Percentiles rank a stretch among this genome's conserved stretches.
phyloP scores from a whole-genome alignment of 2,329 filamentous ascomycete species.

The Emergomyces orientalis region DNA sequence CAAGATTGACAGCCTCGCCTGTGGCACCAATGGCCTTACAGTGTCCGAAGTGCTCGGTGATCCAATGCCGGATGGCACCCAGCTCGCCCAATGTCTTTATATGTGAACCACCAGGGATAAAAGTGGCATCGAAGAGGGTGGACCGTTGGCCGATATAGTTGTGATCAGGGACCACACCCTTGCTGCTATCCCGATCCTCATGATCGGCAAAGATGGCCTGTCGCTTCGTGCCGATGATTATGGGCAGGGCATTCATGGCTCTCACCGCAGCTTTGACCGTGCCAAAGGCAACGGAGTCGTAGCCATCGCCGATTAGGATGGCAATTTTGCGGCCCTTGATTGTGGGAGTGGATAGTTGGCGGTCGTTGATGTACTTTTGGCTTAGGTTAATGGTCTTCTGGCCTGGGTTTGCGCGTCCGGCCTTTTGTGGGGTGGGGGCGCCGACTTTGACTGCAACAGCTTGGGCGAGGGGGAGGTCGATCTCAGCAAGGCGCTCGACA shows the following conservation, averaged over 20 bases:
- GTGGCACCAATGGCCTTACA: slow-evolving; percentile 70
- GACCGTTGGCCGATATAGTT: slow-evolving; percentile 70
- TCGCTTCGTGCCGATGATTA: slow-evolving; percentile 60
- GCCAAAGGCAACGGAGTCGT: slow-evolving; percentile 51
- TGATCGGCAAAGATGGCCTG: slow-evolving; percentile 56
- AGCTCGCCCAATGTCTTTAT: slow-evolving; percentile 56
- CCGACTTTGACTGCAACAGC: slow-evolving; percentile 62
- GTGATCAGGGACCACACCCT: slow-evolving; percentile 55
- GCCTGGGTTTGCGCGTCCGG: slow-evolving; percentile 52
- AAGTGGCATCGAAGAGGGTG: slow-evolving; percentile 67
- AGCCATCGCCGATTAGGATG: slow-evolving; percentile 29
- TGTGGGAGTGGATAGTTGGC: slow-evolving; percentile 56
- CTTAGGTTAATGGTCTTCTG: slow-evolving; percentile 58
- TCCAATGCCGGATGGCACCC: slow-evolving; percentile 65
- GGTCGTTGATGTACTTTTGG: slow-evolving; percentile 65
- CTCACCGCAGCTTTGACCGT: slow-evolving; percentile 55
- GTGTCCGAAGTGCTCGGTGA: slow-evolving; percentile 73
- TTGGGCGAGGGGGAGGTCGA: slow-evolving; percentile 61
- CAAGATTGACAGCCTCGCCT: slow-evolving; percentile 59
- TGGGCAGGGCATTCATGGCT: slow-evolving; percentile 54
- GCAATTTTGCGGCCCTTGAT: slow-evolving; percentile 59
- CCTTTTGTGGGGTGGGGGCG: slow-evolving; percentile 44
- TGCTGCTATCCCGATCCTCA: slow-evolving; percentile 30
- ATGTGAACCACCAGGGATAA: slow-evolving; percentile 54
- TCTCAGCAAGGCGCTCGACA: slow-evolving; percentile 58